These are phyloP conservation scores for Caloboletus firmus DNA, from an alignment of 1,284 basidiomycete species.

Conservation along the genomic window DNA sequence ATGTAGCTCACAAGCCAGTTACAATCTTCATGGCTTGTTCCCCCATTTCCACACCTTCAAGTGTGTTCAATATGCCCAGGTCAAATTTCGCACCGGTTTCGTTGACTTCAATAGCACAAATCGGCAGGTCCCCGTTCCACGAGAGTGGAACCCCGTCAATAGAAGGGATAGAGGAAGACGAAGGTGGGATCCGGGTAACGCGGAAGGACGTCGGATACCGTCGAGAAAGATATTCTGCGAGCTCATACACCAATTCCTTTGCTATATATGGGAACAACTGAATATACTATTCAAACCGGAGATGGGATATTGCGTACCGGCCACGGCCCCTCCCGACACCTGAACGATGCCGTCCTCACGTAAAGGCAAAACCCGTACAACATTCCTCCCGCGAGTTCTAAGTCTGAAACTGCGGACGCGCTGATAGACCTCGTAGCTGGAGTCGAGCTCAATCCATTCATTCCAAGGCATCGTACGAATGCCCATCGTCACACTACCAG, in stretches of 20 bases:
- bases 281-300: conserved; percentile 27
- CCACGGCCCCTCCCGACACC: conserved; percentile 49
- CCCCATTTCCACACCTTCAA: conserved; percentile 25
- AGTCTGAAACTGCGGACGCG: conserved; percentile 55
- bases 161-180: conserved; percentile 12
- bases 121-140: conserved; percentile 52
- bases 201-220: conserved; percentile 60
- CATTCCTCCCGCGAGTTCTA: conserved; percentile 46
- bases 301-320: conserved; percentile 41
- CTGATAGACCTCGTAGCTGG: conserved; percentile 52
- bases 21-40: conserved; percentile 63
- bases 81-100: conserved; percentile 53
- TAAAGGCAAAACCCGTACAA: conserved; percentile 46
- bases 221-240: conserved; percentile 60
- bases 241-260: conserved; percentile 61
- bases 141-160: conserved; percentile 38
- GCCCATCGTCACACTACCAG: conserved; percentile 72
- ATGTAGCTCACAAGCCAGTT: conserved; percentile 51
- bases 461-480: conserved; percentile 63
- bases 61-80: conserved; percentile 39
- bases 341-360: conserved; percentile 42
- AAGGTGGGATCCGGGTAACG: conserved; percentile 43
- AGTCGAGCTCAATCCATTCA: conserved; percentile 69
- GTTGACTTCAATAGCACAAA: conserved; percentile 52
- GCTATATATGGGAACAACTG: conserved; percentile 37